Evolutionary conservation across 495 filamentous ascomycete species (phyloP), one percentile per base, ranked within the genome.

Genomic region (Penicillium alfredii): DNA sequence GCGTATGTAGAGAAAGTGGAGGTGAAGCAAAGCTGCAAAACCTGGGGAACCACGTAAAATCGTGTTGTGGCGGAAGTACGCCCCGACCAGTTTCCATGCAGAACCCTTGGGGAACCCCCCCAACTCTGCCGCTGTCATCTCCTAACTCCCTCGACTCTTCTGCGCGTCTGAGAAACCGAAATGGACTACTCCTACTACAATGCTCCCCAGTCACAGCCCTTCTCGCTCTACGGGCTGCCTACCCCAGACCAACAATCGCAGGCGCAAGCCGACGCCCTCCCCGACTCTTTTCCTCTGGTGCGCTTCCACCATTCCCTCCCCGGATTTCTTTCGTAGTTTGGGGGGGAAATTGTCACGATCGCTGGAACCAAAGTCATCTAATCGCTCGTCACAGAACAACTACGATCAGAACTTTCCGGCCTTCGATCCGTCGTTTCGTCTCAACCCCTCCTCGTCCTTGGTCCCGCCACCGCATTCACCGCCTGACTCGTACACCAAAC

Each of bases 161-260:
- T n/a, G n/a, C n/a, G n/a, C n/a, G n/a, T n/a, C n/a, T n/a, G n/a
- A n/a, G n/a, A n/a, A n/a, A n/a, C n/a, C n/a, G n/a, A n/a, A n/a
- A 71, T 71, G 68, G 58, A 68, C 40, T 71, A 66, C 28, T 52
- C 61, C 8, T 67, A 60, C 46, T 68, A 60, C 37, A 23, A 49
- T 16, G 47, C 34, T 26, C 40, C 53, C 11, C 55, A 51, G 21
- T 47, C 61, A 18, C 62, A 66, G 40, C 48, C 55, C 10, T 67
- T 45, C 33, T 40, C 56, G 11, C 35, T 69, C n/a, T 69, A 68
- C 32, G 58, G 61, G 19, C 43, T 64, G 30, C 56, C 62, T 5
- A 61, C 63, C n/a, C 61, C 62, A n/a, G 49, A 57, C 39, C 58
- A 60, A 30, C 53, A 40, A 31, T 40, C 42, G 18, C 48, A 41